A percentile compares a stretch with the other conserved stretches of the same genome.
phyloP scores from a whole-genome alignment of 2,329 filamentous ascomycete species.

The Cladosporium colombiae region DNA sequence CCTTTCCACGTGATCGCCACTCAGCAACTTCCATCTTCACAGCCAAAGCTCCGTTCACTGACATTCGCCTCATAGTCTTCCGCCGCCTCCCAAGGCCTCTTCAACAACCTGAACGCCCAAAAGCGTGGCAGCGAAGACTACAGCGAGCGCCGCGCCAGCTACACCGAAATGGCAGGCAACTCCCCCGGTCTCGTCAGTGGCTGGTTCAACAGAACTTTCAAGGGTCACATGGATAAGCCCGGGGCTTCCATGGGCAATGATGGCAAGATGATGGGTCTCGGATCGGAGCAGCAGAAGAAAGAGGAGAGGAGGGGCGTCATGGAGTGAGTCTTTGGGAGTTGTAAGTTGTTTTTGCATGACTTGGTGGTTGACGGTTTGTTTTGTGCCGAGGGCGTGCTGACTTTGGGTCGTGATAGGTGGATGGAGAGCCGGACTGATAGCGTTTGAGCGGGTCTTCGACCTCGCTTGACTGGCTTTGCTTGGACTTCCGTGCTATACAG shows the following conservation, averaged over 20 bases:
- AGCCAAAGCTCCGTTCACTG: not conserved
- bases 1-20: too few relatives aligned
- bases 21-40: not conserved
- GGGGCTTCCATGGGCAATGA: conserved; percentile 15
- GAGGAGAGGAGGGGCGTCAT: conserved; percentile 28
- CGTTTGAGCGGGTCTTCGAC: not conserved
- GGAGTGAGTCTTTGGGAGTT: conserved; percentile 25
- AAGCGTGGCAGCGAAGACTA: conserved; percentile 39
- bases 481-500: not conserved
- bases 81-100: conserved; percentile 25
- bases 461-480: not conserved
- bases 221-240: conserved; percentile 26
- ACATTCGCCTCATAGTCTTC: conserved; percentile 25
- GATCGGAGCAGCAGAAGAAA: conserved; percentile 15
- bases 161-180: conserved; percentile 26
- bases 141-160: conserved; percentile 32
- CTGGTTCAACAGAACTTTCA: conserved; percentile 36
- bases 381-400: not conserved
- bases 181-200: conserved; percentile 27
- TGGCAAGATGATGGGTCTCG: conserved; percentile 14
- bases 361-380: not conserved
- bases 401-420: not conserved
- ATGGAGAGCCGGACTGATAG: conserved; percentile 16
- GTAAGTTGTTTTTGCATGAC: not conserved
- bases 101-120: conserved; percentile 31